Conservation (phyloP, 208 protist genomes). For the Leishmania arabica region DNA sequence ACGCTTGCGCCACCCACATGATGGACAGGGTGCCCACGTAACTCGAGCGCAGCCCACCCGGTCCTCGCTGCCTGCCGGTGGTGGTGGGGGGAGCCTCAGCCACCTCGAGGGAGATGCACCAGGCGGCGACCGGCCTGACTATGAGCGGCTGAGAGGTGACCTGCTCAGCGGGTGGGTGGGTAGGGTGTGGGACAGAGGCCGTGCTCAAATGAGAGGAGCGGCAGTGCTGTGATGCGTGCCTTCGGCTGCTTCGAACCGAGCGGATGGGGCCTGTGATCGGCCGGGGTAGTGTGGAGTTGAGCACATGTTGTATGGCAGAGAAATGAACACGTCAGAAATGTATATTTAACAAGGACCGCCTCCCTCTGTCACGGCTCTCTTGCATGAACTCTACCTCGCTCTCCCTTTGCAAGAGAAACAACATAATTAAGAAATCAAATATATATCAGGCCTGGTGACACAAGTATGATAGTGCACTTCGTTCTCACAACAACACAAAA, state of each 20-base stretch:
- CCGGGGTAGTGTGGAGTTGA: background rate
- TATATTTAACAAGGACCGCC: background rate
- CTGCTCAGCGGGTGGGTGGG: background rate
- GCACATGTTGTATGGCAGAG: background rate
- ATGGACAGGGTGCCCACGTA: background rate
- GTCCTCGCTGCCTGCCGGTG: background rate
- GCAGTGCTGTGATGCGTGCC: background rate
- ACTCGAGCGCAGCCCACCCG: background rate
- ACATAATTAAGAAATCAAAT: background rate
- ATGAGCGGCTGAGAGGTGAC: background rate
- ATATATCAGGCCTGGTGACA: background rate
- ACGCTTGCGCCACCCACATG: background rate
- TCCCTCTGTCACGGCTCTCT: background rate
- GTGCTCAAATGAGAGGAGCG: background rate
- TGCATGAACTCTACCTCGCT: background rate
- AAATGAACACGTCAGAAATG: background rate
- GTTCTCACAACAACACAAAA: background rate
- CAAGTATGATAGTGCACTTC: background rate
- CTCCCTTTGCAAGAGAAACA: background rate
- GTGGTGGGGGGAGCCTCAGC: background rate
- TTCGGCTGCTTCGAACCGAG: background rate
- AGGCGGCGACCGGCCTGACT: background rate
- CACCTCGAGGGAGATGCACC: background rate
- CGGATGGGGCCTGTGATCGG: background rate
- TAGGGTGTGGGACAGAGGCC: background rate